phyloP scores from a whole-genome alignment of 768 basidiomycete species.

The Boletus bicolor region DNA sequence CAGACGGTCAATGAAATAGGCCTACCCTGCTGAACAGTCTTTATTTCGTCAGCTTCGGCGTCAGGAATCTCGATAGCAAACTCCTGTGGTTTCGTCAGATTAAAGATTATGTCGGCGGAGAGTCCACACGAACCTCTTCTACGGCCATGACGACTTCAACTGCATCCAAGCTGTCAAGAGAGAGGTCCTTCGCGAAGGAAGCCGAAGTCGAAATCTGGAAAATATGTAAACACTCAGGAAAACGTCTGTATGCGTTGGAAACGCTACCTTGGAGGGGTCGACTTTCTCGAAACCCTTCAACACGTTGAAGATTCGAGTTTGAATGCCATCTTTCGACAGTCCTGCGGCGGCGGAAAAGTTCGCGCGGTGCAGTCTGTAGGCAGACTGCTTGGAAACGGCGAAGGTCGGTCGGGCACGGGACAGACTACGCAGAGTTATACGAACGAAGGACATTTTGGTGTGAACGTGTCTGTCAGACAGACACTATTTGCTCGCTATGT shows the following conservation, averaged over 20 bases:
- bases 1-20: constrained; percentile 1
- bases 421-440: constrained; percentile 31
- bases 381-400: constrained; percentile 28
- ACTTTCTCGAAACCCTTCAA: constrained; percentile 33
- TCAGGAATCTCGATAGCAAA: constrained; percentile 98
- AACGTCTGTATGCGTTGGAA: not conserved
- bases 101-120: constrained; percentile 2
- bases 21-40: constrained; percentile 86
- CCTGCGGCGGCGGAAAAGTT: constrained; percentile 30
- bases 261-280: constrained; percentile 27
- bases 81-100: constrained; percentile 51
- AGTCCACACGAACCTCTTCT: constrained; percentile 63
- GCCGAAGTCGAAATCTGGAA: constrained; percentile 58
- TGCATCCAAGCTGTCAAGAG: constrained; percentile 86
- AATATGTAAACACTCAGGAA: constrained; percentile 28
- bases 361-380: constrained; percentile 29
- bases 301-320: constrained; percentile 26
- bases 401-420: constrained; percentile 29
- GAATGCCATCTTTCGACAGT: constrained; percentile 22
- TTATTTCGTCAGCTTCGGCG: constrained; percentile 91
- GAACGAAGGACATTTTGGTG: constrained; percentile 35
- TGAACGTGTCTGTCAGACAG: constrained; percentile 15
- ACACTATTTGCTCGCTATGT: not conserved
- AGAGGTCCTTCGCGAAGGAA: constrained; percentile 55
- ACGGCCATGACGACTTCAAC: constrained; percentile 99